These are phyloP conservation scores for Cinnamomum micranthum DNA, from an alignment of 164 flowering plant genomes.

Conservation along the genomic window DNA sequence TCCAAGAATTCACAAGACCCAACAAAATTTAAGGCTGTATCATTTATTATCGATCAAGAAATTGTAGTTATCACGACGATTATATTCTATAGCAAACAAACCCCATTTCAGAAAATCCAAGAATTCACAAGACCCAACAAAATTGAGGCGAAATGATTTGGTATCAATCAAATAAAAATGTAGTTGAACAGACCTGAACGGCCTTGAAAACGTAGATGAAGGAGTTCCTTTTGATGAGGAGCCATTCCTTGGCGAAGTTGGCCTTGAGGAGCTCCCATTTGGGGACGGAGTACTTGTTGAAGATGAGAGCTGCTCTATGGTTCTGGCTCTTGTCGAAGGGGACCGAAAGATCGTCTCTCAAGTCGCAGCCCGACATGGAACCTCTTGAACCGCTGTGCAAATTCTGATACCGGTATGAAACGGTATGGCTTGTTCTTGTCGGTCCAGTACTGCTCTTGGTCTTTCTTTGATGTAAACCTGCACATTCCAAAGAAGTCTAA, in stretches of 20 bases:
- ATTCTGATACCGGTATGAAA: constrained; percentile 71
- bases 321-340: constrained; percentile 54
- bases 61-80: no score
- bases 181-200: constrained; percentile 20
- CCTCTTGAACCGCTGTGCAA: constrained; percentile 56
- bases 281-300: constrained; percentile 53
- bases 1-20: background rate
- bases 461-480: constrained; percentile 93
- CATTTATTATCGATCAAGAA: no score
- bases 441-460: constrained; percentile 91
- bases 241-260: constrained; percentile 75
- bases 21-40: background rate
- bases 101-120: no score
- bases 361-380: constrained; percentile 71
- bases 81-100: no score
- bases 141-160: background rate
- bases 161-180: no score
- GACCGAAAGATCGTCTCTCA: constrained; percentile 61
- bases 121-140: background rate
- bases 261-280: constrained; percentile 65
- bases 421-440: constrained; percentile 62
- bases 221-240: constrained; percentile 69
- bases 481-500: background rate
- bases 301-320: constrained; percentile 79
- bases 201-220: constrained; percentile 79